Evolutionary conservation across 257 asterid species (phyloP).

Genomic region (Echites panduratus): DNA sequence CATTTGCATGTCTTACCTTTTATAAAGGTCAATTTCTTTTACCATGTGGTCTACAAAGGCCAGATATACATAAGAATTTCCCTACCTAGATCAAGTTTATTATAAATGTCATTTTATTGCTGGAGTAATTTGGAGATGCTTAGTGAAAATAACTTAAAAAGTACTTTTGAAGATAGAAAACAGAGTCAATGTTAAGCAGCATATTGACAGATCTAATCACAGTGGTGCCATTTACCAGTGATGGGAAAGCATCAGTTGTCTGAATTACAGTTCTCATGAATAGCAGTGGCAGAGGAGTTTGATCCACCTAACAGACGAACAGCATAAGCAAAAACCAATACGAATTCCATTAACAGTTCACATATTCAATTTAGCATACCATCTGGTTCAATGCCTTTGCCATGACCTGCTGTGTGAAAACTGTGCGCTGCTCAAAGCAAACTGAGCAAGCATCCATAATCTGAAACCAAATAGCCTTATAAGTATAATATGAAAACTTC

Average conservation of each 20-base stretch:
- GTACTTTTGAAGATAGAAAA: background rate
- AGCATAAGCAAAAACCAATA: conserved; percentile 9
- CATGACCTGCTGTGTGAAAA: conserved; percentile 93
- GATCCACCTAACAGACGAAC: conserved; percentile 58
- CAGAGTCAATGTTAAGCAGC: background rate
- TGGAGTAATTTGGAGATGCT: background rate
- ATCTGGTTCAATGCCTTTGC: conserved; percentile 77
- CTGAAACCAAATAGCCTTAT: conserved; percentile 36
- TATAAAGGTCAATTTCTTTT: background rate
- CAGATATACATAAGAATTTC: background rate
- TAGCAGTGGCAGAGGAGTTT: conserved; percentile 85
- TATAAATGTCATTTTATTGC: background rate
- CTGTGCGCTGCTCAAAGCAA: conserved; percentile 99
- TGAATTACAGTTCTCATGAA: conserved; percentile 99
- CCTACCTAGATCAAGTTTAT: background rate
- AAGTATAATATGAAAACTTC: background rate
- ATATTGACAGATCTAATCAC: background rate
- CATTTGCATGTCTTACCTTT: background rate
- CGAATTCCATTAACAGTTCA: background rate
- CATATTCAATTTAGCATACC: conserved; percentile 40
- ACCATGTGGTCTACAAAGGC: background rate
- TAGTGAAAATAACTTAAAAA: background rate
- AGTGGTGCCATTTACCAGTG: conserved; percentile 49
- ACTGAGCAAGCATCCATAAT: conserved; percentile 95
- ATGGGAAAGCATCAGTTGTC: conserved; percentile 93